A percentile compares a stretch with the other conserved stretches of the same genome.
Conservation (phyloP, 2,329 filamentous ascomycete genomes). For the Elsinoe necatrix region DNA sequence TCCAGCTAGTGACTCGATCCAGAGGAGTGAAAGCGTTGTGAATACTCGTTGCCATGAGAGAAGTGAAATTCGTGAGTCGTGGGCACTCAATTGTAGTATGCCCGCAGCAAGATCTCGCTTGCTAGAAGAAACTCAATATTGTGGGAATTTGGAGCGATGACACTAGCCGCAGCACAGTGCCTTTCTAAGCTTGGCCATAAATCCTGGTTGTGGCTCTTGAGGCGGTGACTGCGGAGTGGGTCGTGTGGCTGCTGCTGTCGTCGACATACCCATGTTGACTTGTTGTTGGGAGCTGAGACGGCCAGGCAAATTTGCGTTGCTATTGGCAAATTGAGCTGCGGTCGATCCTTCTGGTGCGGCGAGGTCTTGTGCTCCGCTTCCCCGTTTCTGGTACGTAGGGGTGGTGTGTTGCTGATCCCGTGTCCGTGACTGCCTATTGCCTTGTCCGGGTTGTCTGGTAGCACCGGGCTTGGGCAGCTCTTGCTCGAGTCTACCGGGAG, state of each 20-base stretch:
- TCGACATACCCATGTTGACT: constrained; percentile 17
- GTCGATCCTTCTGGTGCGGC: constrained; percentile 77
- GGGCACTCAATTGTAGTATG: not conserved
- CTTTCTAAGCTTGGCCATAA: constrained; percentile 90
- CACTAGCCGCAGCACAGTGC: constrained; percentile 71
- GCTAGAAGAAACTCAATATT: too few species aligned
- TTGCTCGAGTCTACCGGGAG: constrained; percentile 39
- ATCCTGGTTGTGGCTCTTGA: constrained; percentile 65
- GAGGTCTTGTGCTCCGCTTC: constrained; percentile 67
- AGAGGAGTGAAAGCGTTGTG: not conserved
- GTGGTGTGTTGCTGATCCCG: constrained; percentile 25
- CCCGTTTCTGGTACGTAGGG: constrained; percentile 51
- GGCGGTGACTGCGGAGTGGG: constrained; percentile 31
- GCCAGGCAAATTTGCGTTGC: constrained; percentile 69
- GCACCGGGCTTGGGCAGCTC: constrained; percentile 53
- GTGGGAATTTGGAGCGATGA: not conserved
- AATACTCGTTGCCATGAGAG: not conserved
- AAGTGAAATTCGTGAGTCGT: constrained; percentile 10
- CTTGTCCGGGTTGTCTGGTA: constrained; percentile 58
- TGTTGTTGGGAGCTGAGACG: constrained; percentile 16
- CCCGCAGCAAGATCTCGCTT: too few species aligned
- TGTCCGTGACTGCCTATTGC: constrained; percentile 20
- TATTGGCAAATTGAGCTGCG: constrained; percentile 94
- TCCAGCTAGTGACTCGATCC: not conserved
- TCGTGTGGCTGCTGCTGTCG: constrained; percentile 13